Conservation (phyloP, 768 basidiomycete species). For the Suillus ampliporus region DNA sequence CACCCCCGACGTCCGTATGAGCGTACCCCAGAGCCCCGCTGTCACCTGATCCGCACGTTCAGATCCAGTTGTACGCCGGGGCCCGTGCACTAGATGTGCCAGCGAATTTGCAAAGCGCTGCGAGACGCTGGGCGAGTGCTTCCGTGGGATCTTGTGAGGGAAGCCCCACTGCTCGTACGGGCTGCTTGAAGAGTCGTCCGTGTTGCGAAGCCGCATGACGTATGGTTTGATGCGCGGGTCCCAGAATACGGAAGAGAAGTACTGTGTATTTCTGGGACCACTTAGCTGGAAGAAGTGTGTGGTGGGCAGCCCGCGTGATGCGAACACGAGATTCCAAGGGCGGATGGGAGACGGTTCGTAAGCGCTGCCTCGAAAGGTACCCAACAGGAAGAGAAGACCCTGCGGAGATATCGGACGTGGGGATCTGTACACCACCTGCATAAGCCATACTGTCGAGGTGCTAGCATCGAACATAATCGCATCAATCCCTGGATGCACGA, state of each 20-base stretch:
- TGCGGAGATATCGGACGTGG: constrained; percentile 1
- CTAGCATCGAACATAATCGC: neutral
- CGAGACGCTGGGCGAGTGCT: neutral
- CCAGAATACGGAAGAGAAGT: neutral
- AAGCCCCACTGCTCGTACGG: constrained; percentile 4
- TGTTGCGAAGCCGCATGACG: neutral
- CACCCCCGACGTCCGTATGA: neutral
- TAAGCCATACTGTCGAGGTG: constrained; percentile 5
- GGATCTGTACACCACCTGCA: neutral
- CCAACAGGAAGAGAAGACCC: neutral
- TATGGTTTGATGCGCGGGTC: constrained; percentile 3
- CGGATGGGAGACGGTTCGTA: constrained; percentile 1
- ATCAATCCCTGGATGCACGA: neutral
- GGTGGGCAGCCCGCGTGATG: neutral
- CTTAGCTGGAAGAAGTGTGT: neutral
- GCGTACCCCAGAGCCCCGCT: neutral
- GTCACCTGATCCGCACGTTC: neutral
- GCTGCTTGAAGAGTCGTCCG: neutral
- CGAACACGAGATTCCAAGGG: neutral
- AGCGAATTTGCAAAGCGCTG: neutral
- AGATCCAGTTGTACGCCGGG: neutral
- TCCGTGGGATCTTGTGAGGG: neutral
- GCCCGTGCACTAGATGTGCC: neutral
- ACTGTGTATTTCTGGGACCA: neutral
- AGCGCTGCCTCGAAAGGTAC: neutral